These are phyloP conservation scores for Botryotinia convoluta DNA, from an alignment of 2,329 filamentous ascomycete species.

Conservation along the genomic window DNA sequence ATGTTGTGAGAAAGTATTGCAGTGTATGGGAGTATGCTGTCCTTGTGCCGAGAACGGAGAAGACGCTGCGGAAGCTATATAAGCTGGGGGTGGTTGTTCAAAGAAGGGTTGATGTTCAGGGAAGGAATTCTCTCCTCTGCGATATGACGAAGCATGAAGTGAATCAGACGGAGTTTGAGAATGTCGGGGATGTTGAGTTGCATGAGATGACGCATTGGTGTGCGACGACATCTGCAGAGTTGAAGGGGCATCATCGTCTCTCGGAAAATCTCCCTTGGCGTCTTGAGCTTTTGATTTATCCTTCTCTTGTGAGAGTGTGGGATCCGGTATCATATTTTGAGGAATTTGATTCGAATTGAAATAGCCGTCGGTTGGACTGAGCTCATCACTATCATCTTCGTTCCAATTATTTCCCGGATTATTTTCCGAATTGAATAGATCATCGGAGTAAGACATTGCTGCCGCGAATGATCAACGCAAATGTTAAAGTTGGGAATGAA, in stretches of 20 bases:
- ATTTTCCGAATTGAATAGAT: constrained; percentile 29
- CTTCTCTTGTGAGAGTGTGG: background rate
- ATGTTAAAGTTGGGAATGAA: no score
- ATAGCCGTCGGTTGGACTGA: constrained; percentile 37
- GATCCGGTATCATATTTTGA: constrained; percentile 13
- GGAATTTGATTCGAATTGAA: constrained; percentile 30
- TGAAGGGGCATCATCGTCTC: background rate
- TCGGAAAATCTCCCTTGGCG: background rate
- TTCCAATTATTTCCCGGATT: constrained; percentile 24
- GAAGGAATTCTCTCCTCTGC: background rate
- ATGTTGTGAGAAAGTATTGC: constrained; percentile 33
- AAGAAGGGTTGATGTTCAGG: constrained; percentile 14
- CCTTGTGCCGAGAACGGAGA: constrained; percentile 11
- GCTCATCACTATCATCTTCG: constrained; percentile 26
- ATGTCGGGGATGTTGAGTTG: background rate
- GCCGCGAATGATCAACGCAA: background rate
- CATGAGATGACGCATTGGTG: constrained; percentile 3
- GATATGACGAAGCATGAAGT: background rate
- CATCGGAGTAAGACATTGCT: constrained; percentile 26
- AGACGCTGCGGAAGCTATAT: constrained; percentile 18
- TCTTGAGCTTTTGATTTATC: background rate
- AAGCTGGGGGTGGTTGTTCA: constrained; percentile 33
- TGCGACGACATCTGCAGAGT: background rate
- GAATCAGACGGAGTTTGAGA: background rate
- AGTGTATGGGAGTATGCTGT: constrained; percentile 21